Base-by-base conservation (phyloP, 768 basidiomycete species). In the Chalciporus chontae region DNA sequence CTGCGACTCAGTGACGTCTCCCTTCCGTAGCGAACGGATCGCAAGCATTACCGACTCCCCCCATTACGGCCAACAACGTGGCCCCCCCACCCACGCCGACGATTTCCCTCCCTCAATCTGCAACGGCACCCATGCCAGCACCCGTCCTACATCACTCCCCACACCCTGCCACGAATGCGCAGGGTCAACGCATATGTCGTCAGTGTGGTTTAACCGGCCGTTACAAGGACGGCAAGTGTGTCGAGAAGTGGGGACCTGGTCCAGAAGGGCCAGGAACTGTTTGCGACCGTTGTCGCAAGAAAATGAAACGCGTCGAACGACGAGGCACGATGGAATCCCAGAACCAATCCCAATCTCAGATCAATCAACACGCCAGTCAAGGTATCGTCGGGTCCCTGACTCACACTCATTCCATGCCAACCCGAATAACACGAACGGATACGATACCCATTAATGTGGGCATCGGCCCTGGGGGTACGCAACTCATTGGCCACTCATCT, bases 241-340 rank as follows among this genome's bases (percentile, higher is more conserved):
- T 90, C 45, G 88, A 90, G 61, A 90, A 90, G 66, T 90, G 88
- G 88, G 88, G 88, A 1, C 87, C 88, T 19, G 88, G 88, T 4
- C 88, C 88, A 41, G 78, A 84, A 67, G 88, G 88, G 0, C 88
- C 88, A 44, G 88, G 87, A 18, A 90, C 88, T 0, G 87, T 90
- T 0, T 90, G 87, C 60, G 88, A 90, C 72, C 72, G 87, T 78
- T 89, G 88, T 67, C 79, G 88, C 45, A 90, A 90, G 67, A 89
- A 90, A 67, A 88, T 89, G 86, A 90, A 90, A 68, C 80, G 88
- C 2, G 84, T 87, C 43, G 88, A 90, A 61, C 73, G 85, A 18
- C 73, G 87, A 8, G 85, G 83, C 8, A 87, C 85, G 9, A 65
- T 85, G 2, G 84, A 85, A 40, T 59, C 57, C 11, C 69, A 60